Conservation (phyloP, 129 eudicot species). For the Lactuca saligna region DNA sequence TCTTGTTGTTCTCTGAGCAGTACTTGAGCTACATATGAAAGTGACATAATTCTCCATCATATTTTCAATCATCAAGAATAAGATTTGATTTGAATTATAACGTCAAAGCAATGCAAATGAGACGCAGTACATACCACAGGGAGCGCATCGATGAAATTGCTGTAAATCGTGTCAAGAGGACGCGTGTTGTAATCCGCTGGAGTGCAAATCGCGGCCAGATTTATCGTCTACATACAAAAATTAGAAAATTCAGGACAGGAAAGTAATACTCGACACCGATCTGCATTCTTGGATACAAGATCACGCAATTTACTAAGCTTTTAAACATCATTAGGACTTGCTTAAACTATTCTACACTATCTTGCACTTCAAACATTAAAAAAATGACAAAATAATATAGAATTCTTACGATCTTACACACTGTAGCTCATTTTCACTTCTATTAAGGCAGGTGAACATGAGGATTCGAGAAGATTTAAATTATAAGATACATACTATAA, state of each 20-base stretch:
- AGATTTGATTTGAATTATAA: neutral
- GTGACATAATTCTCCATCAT: neutral
- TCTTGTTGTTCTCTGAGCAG: slow-evolving; percentile 87
- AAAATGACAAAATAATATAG: neutral
- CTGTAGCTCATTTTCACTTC: slow-evolving; percentile 1
- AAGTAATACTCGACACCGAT: slow-evolving; percentile 9
- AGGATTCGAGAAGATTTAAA: slow-evolving; percentile 12
- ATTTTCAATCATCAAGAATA: neutral
- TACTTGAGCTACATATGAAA: slow-evolving; percentile 65
- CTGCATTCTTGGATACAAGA: slow-evolving; percentile 16
- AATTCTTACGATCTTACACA: neutral
- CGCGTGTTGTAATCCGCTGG: slow-evolving; percentile 97
- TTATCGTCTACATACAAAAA: slow-evolving; percentile 53
- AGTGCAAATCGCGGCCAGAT: slow-evolving; percentile 97
- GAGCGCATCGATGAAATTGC: slow-evolving; percentile 94
- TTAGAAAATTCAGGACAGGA: slow-evolving; percentile 13
- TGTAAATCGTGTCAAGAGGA: slow-evolving; percentile 96
- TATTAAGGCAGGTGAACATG: neutral
- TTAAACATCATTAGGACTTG: slow-evolving; percentile 6
- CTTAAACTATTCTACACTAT: slow-evolving; percentile 11
- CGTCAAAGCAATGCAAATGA: neutral
- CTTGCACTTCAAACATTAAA: neutral
- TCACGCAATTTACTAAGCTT: neutral
- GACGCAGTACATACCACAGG: slow-evolving; percentile 71
- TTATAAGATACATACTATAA: neutral